phyloP scores from a whole-genome alignment of 2,329 filamentous ascomycete genomes.

The Neophaeococcomyces aloes region DNA sequence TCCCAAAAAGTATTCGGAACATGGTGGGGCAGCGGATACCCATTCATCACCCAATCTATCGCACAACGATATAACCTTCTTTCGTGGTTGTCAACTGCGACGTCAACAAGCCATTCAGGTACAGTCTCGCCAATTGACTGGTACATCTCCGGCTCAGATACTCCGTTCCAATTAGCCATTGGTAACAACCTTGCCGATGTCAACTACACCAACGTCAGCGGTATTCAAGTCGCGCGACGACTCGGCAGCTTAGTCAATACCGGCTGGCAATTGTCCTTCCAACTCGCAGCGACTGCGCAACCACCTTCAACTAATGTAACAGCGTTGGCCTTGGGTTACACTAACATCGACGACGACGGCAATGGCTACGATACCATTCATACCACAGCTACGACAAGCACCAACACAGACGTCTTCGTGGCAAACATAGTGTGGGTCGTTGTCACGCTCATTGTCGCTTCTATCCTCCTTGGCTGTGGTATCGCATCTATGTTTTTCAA shows the following conservation, averaged over 20 bases:
- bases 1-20: constrained; percentile 1
- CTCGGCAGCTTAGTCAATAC: constrained; percentile 17
- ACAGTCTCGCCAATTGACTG: constrained; percentile 5
- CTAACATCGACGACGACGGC: background rate
- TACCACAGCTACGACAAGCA: constrained; percentile 2
- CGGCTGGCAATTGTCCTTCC: constrained; percentile 3
- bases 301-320: constrained; percentile 1
- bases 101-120: background rate
- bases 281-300: background rate
- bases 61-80: background rate
- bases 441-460: constrained; percentile 13
- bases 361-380: background rate
- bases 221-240: constrained; percentile 13
- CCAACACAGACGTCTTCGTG: constrained; percentile 9
- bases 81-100: constrained; percentile 3
- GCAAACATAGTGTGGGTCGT: constrained; percentile 10
- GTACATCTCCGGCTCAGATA: constrained; percentile 6
- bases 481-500: constrained; percentile 7
- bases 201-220: constrained; percentile 14
- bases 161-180: constrained; percentile 1
- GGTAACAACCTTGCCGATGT: constrained; percentile 8
- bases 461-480: constrained; percentile 14
- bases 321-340: constrained; percentile 1
- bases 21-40: background rate
- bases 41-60: background rate